Evolutionary conservation across 1,284 basidiomycete species (phyloP).

Genomic region (Heterobasidion occidentale): DNA sequence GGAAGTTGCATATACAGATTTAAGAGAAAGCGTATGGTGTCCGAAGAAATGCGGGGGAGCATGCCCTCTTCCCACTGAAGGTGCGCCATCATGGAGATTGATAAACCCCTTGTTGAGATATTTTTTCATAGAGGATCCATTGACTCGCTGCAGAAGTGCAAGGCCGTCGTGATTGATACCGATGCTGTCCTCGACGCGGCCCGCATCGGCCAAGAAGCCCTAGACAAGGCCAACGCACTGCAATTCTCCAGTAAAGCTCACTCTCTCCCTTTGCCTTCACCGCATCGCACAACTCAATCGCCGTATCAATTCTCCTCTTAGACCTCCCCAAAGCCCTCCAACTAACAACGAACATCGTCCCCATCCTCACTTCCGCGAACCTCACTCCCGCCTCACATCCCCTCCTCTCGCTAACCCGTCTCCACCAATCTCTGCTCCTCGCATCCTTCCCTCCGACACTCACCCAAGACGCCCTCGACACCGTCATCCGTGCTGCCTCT

Average conservation of each 20-base stretch:
- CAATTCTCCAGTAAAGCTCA: conserved; percentile 43
- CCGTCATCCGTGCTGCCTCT: conserved; percentile 50
- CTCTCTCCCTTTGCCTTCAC: not conserved
- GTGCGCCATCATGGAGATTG: conserved; percentile 21
- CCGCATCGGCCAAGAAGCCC: conserved; percentile 57
- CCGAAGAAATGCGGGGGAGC: conserved; percentile 54
- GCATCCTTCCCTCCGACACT: conserved; percentile 30
- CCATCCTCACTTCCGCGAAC: conserved; percentile 46
- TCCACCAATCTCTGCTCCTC: conserved; percentile 63
- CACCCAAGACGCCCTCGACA: conserved; percentile 51
- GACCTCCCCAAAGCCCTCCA: conserved; percentile 49
- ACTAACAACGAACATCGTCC: conserved; percentile 60
- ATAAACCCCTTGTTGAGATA: not conserved
- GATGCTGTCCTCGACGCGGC: conserved; percentile 52
- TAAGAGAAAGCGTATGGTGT: conserved; percentile 63
- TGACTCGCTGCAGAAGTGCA: conserved; percentile 57
- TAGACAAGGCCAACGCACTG: conserved; percentile 60
- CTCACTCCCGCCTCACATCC: conserved; percentile 64
- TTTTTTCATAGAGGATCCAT: conserved; percentile 28
- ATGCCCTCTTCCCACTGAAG: conserved; percentile 50
- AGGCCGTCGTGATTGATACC: conserved; percentile 36
- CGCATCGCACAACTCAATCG: not conserved
- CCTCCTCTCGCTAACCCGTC: conserved; percentile 63
- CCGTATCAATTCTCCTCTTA: conserved; percentile 15
- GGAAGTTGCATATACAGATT: conserved; percentile 38